Evolutionary conservation across 257 asterid species (phyloP), one percentile per base, ranked within the genome.

Genomic region (Solanum paucissectum): DNA sequence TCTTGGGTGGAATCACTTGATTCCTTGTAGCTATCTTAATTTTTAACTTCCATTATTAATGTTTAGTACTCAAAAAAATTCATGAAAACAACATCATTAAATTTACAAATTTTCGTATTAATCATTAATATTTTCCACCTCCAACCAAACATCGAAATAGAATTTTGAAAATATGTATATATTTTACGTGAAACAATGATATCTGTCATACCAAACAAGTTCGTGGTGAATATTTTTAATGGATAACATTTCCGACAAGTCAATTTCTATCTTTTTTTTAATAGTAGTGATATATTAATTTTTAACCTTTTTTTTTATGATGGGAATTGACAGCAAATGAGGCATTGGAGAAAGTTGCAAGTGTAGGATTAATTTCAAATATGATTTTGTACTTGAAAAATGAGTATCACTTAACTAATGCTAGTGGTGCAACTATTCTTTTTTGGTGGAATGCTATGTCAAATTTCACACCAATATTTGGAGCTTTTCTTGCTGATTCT

Each of bases 401-500:
- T n/a, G 91, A 87, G 44, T 94, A 95, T 84, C 90, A 95, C 83
- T 89, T 94, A 7, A 92, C 88, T 46, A 88, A 36, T 69, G 97
- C 94, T 29, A 88, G 88, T 49, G 97, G 91, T 13, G 83, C 92
- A 5, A 92, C 33, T 83, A 85, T 90, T 40, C 72, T 95, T 84
- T 91, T 94, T 86, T 90, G 92, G 88, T 95, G 98, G 98, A 86
- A 76, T 1, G 97, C 98, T 72, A 74, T 86, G 5, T 92, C 96
- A 11, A 91, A 92, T 86, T 93, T 94, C 95, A 27, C 93, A 92
- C 98, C 98, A 1, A 92, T 92, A 52, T 66, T 94, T 27, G 98
- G 98, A n/a, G 98, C 98, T 84, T 94, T 94, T 86, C 91, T 95
- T 33, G 89, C 98, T 33, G 98, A 95, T 91, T 93, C 98, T 2